Percentiles rank a stretch among this genome's conserved stretches.
phyloP scores from a whole-genome alignment of 208 protist genomes.

The Leptomonas pyrrhocoris region DNA sequence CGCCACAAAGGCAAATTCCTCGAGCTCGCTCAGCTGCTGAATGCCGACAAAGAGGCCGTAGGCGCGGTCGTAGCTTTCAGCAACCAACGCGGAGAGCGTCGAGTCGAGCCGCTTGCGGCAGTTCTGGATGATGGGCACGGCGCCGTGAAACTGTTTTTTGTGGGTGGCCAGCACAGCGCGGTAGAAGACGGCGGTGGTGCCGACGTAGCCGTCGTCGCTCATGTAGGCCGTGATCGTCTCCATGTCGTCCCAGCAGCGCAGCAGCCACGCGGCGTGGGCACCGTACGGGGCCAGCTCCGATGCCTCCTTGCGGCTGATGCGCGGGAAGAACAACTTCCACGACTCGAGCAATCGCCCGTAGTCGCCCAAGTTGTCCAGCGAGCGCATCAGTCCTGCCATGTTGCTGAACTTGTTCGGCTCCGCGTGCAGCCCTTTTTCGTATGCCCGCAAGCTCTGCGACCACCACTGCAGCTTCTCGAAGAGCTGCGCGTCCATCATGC shows the following conservation, averaged over 20 bases:
- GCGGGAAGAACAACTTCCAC: conserved; percentile 66
- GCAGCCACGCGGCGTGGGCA: conserved; percentile 95
- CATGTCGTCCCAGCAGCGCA: conserved; percentile 94
- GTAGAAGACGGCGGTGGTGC: conserved; percentile 94
- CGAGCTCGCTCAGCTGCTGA: conserved; percentile 98
- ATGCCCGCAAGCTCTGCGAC: conserved; percentile 95
- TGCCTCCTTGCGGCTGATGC: conserved; percentile 75
- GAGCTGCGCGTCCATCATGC: conserved; percentile 89
- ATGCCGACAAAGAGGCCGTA: conserved; percentile 97
- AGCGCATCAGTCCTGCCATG: conserved; percentile 96
- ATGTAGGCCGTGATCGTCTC: conserved; percentile 89
- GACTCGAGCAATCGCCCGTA: conserved; percentile 90
- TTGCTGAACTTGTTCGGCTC: conserved; percentile 89
- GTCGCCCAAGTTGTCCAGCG: conserved; percentile 96
- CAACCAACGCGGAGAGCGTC: conserved; percentile 95
- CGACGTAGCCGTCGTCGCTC: conserved; percentile 88
- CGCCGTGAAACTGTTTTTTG: conserved; percentile 77
- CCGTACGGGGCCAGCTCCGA: conserved; percentile 92
- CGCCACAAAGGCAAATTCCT: conserved; percentile 95
- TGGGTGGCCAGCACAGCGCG: conserved; percentile 78
- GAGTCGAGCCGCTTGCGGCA: conserved; percentile 94
- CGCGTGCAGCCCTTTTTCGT: conserved; percentile 75
- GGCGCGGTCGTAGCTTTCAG: conserved; percentile 98
- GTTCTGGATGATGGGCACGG: conserved; percentile 90
- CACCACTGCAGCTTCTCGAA: conserved; percentile 98